Conservation (phyloP, 441 rosid species). For the Aleurites moluccanus region DNA sequence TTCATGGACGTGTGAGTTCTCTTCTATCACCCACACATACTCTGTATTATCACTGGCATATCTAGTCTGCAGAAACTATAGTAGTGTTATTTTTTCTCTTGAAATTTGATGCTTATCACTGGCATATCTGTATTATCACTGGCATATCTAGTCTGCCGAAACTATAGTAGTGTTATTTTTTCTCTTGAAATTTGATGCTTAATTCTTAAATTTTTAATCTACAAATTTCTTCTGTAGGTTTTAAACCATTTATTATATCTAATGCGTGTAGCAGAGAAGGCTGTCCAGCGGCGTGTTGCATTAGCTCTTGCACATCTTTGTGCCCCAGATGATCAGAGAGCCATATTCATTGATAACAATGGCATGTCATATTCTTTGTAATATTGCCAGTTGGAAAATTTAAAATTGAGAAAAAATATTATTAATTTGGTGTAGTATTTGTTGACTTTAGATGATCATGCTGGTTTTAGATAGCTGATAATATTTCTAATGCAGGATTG, state of each 20-base stretch:
- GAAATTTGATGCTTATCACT: slow-evolving; percentile 20
- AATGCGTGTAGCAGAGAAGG: slow-evolving; percentile 86
- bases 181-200: too few relatives aligned
- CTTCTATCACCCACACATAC: slow-evolving; percentile 11
- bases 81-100: neutral
- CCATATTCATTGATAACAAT: slow-evolving; percentile 75
- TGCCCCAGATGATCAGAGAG: slow-evolving; percentile 82
- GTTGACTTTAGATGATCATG: slow-evolving; percentile 20
- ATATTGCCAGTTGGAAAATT: neutral
- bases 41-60: slow-evolving; percentile 5
- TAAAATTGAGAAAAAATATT: too few relatives aligned
- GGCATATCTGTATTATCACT: too few relatives aligned
- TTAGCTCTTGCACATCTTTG: slow-evolving; percentile 97
- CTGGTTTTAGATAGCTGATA: slow-evolving; percentile 22
- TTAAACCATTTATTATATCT: slow-evolving; percentile 80
- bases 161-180: too few relatives aligned
- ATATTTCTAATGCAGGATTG: slow-evolving; percentile 54
- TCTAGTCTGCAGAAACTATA: neutral
- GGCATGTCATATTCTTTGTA: slow-evolving; percentile 46
- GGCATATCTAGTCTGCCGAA: too few relatives aligned
- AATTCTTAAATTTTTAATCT: slow-evolving; percentile 17
- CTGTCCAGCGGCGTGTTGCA: slow-evolving; percentile 82
- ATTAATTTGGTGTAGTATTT: neutral
- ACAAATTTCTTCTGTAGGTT: slow-evolving; percentile 55
- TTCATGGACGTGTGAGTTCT: slow-evolving; percentile 83